Conservation (phyloP, 2,329 filamentous ascomycete species). For the Penicillium sp. region DNA sequence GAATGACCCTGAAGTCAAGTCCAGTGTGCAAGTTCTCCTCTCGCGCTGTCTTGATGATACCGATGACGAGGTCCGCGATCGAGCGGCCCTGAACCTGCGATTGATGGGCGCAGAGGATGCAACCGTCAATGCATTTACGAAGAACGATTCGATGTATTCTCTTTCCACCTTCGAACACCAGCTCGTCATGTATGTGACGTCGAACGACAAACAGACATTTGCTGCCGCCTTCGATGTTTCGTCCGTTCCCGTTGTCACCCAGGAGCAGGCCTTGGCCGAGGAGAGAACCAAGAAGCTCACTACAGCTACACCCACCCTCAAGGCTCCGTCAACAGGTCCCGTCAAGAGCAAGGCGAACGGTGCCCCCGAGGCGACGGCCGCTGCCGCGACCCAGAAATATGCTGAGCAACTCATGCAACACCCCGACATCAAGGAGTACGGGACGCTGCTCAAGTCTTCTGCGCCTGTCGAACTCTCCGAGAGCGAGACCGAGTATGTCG, state of each 20-base stretch:
- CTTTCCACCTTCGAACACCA: constrained; percentile 94
- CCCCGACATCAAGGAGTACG: constrained; percentile 85
- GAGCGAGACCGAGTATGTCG: constrained; percentile 95
- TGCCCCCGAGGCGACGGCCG: constrained; percentile 70
- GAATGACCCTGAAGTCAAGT: constrained; percentile 93
- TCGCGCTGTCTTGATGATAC: constrained; percentile 92
- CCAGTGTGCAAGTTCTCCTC: constrained; percentile 85
- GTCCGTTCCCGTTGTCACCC: constrained; percentile 84
- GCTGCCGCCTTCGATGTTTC: constrained; percentile 81
- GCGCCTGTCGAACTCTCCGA: constrained; percentile 83
- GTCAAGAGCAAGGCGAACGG: constrained; percentile 62
- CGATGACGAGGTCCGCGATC: constrained; percentile 94
- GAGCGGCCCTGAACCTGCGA: constrained; percentile 84
- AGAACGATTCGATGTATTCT: constrained; percentile 94
- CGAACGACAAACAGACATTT: constrained; percentile 81
- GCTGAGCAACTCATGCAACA: constrained; percentile 80
- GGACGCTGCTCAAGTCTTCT: constrained; percentile 86
- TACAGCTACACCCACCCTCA: constrained; percentile 83
- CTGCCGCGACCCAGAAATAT: constrained; percentile 80
- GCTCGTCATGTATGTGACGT: constrained; percentile 94
- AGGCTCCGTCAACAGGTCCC: constrained; percentile 77
- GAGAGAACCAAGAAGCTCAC: constrained; percentile 97
- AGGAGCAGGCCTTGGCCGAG: constrained; percentile 92
- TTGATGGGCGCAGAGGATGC: constrained; percentile 91
- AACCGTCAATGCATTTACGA: constrained; percentile 78